These are phyloP conservation scores for Chamaecyparis obtusa DNA, from an alignment of 75 land plant genomes.

Conservation along the genomic window DNA sequence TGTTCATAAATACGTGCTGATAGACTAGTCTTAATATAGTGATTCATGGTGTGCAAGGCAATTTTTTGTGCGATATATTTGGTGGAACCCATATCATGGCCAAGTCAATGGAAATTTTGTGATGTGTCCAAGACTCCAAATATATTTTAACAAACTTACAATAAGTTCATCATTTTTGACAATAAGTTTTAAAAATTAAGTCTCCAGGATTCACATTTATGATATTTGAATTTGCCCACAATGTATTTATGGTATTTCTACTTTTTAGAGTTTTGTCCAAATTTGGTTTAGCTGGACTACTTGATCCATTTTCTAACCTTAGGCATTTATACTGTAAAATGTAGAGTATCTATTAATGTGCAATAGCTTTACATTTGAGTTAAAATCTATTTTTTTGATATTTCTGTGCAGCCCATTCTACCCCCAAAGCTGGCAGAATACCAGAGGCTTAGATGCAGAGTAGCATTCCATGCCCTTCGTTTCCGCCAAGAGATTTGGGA, in stretches of 20 bases:
- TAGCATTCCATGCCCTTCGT: constrained; percentile 55
- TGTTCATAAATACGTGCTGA: background rate
- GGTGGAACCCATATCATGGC: background rate
- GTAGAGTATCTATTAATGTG: background rate
- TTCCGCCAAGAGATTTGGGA: constrained; percentile 68
- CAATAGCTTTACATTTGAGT: background rate
- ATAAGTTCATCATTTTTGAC: background rate
- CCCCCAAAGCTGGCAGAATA: constrained; percentile 61
- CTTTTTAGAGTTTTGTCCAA: background rate
- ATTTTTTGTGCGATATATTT: background rate
- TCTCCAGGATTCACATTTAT: background rate
- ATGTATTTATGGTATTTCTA: background rate
- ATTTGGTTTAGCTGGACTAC: background rate
- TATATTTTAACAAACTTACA: background rate
- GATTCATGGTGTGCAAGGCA: background rate
- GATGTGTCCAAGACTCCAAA: background rate
- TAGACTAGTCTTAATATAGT: background rate
- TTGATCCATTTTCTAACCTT: background rate
- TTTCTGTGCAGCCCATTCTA: constrained; percentile 47
- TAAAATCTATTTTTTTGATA: background rate
- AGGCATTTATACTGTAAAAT: background rate
- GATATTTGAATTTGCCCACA: background rate
- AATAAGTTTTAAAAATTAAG: background rate
- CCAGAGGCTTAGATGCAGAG: constrained; percentile 57
- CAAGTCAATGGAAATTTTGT: background rate